Percentiles rank a stretch among this genome's conserved stretches.
Conservation (phyloP, 371 early-diverging fungal species). For the Actinomucor elegans region DNA sequence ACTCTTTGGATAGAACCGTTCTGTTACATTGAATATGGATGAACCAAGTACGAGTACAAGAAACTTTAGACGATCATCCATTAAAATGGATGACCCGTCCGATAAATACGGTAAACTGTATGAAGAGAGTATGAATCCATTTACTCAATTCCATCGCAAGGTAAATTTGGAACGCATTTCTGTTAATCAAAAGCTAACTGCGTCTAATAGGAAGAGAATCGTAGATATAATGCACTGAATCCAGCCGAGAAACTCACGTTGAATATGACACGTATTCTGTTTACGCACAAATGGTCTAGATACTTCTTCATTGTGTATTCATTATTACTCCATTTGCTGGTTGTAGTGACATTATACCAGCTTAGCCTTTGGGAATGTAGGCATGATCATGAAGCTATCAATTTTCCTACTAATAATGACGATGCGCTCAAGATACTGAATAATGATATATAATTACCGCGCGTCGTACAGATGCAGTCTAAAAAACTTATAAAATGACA, state of each 20-base stretch:
- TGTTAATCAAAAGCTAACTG: not conserved
- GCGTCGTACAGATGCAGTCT: too few species aligned
- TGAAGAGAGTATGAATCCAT: conserved; percentile 88
- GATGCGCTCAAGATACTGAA: conserved; percentile 12
- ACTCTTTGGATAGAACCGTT: conserved; percentile 11
- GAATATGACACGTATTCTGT: conserved; percentile 64
- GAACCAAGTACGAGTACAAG: not conserved
- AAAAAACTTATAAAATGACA: too few species aligned
- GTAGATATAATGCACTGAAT: conserved; percentile 73
- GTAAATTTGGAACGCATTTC: conserved; percentile 17
- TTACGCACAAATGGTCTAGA: conserved; percentile 74
- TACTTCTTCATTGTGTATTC: conserved; percentile 73
- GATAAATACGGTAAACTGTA: conserved; percentile 78
- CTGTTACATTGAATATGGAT: conserved; percentile 25
- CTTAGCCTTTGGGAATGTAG: conserved; percentile 71
- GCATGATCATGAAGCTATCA: conserved; percentile 58
- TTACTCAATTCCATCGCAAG: conserved; percentile 78
- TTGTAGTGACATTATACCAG: conserved; percentile 71
- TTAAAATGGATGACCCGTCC: conserved; percentile 43
- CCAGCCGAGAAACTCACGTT: conserved; percentile 75
- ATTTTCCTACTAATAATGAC: conserved; percentile 36
- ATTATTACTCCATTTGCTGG: conserved; percentile 73
- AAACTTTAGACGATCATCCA: conserved; percentile 13
- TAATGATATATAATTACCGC: not conserved
- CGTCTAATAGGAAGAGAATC: conserved; percentile 58